Conservation (phyloP, 768 basidiomycete species). For the Royoungia palumana region DNA sequence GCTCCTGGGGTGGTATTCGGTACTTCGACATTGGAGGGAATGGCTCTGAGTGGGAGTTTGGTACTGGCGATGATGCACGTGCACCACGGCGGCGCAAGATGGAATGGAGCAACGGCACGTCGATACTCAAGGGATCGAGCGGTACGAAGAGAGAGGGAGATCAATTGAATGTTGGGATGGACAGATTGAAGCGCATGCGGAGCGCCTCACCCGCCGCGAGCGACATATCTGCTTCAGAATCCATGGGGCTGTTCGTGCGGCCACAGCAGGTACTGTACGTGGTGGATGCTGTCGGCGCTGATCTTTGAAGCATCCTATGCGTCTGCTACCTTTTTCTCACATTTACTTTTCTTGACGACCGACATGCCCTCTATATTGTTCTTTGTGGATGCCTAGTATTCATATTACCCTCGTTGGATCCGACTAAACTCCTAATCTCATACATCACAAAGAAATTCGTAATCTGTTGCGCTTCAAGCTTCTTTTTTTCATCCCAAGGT, state of each 20-base stretch:
- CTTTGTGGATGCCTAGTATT: constrained; percentile 13
- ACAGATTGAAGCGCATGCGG: constrained; percentile 54
- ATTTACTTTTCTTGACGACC: constrained; percentile 5
- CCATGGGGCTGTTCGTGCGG: constrained; percentile 74
- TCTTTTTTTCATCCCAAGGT: not conserved
- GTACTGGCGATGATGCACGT: constrained; percentile 39
- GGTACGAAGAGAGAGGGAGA: constrained; percentile 57
- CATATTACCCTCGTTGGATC: constrained; percentile 7
- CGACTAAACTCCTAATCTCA: constrained; percentile 16
- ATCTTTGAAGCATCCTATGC: constrained; percentile 40
- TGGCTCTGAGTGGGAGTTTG: constrained; percentile 64
- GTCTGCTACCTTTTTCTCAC: not conserved
- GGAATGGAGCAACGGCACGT: constrained; percentile 27
- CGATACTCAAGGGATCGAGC: constrained; percentile 35
- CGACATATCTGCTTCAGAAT: constrained; percentile 58
- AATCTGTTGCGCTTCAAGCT: constrained; percentile 13
- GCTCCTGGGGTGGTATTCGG: constrained; percentile 73
- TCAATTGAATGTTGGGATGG: constrained; percentile 38
- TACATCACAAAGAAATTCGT: constrained; percentile 19
- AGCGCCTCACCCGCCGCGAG: constrained; percentile 67
- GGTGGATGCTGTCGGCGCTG: constrained; percentile 72
- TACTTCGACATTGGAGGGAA: constrained; percentile 75
- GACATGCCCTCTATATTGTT: not conserved
- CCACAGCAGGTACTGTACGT: constrained; percentile 88
- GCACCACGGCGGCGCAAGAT: constrained; percentile 24